These are phyloP conservation scores for Dactylonectria macrodidyma DNA, from an alignment of 2,329 filamentous ascomycete species.

Conservation along the genomic window DNA sequence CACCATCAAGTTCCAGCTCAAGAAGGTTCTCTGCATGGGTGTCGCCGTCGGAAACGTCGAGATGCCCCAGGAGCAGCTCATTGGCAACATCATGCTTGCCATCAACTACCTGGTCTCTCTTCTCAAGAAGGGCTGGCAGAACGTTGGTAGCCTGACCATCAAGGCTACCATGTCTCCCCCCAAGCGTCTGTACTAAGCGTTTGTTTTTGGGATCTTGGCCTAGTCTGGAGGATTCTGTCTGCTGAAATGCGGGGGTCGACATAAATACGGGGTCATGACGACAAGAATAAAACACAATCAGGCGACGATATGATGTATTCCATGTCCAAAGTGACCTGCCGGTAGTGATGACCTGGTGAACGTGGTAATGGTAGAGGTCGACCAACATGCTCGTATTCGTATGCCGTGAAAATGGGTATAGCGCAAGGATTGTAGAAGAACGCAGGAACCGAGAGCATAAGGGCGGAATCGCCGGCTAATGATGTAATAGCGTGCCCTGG, in stretches of 20 bases:
- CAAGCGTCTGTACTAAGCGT: slow-evolving; percentile 92
- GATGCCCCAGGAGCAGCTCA: slow-evolving; percentile 96
- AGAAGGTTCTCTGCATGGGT: slow-evolving; percentile 99
- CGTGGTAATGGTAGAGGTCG: background rate
- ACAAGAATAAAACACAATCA: slow-evolving; percentile 31
- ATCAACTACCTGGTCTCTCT: slow-evolving; percentile 99
- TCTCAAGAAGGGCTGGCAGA: slow-evolving; percentile 99
- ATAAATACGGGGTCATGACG: slow-evolving; percentile 38
- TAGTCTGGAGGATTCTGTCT: slow-evolving; percentile 39
- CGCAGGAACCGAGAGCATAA: background rate
- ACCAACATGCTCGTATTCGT: background rate
- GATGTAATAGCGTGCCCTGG: slow-evolving; percentile 14
- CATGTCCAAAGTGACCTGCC: background rate
- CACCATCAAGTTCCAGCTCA: slow-evolving; percentile 99
- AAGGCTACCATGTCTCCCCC: slow-evolving; percentile 99
- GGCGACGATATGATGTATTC: slow-evolving; percentile 20
- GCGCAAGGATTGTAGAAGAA: background rate
- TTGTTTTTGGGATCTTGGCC: slow-evolving; percentile 40
- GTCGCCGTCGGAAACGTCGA: slow-evolving; percentile 98
- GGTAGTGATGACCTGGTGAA: too few species aligned
- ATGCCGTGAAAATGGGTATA: background rate
- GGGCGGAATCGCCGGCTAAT: background rate
- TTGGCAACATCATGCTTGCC: slow-evolving; percentile 99
- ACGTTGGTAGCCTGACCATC: slow-evolving; percentile 99
- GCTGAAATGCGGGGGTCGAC: slow-evolving; percentile 36